Percentiles rank a stretch among this genome's conserved stretches.
These are phyloP conservation scores for Cryoendolithus antarcticus DNA, from an alignment of 2,329 filamentous ascomycete genomes.

Conservation along the genomic window DNA sequence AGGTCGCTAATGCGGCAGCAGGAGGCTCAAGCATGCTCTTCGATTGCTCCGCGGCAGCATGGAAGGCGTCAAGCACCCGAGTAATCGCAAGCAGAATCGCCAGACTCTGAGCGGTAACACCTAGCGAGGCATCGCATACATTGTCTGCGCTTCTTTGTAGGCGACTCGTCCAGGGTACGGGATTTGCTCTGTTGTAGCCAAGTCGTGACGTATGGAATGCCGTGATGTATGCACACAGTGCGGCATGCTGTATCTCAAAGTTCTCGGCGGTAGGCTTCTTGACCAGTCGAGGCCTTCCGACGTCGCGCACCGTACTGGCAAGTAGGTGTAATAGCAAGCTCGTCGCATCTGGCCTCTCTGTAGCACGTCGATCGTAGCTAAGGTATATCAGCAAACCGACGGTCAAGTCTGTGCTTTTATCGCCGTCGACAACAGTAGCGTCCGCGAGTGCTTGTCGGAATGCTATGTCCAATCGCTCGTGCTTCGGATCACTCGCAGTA, in stretches of 20 bases:
- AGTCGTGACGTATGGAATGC: too few relatives aligned
- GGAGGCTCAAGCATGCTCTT: too few relatives aligned
- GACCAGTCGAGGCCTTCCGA: constrained; percentile 12
- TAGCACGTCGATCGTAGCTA: constrained; percentile 17
- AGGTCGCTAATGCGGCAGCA: too few relatives aligned
- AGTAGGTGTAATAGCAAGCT: constrained; percentile 16
- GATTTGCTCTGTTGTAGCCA: too few relatives aligned
- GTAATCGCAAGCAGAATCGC: too few relatives aligned
- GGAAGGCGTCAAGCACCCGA: too few relatives aligned
- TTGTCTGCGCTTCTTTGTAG: too few relatives aligned
- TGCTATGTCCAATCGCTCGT: constrained; percentile 12
- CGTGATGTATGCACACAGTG: not conserved
- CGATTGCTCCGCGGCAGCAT: too few relatives aligned
- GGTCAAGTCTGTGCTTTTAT: constrained; percentile 15
- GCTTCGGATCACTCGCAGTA: constrained; percentile 9
- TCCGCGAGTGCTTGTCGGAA: constrained; percentile 15
- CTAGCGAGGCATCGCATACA: too few relatives aligned
- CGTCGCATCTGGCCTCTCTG: constrained; percentile 11
- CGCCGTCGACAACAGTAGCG: constrained; percentile 13
- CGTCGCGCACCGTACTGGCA: constrained; percentile 16
- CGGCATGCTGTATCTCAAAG: constrained; percentile 8
- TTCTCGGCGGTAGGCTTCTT: constrained; percentile 2
- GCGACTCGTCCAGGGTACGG: too few relatives aligned
- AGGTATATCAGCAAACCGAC: constrained; percentile 15
- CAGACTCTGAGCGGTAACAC: too few relatives aligned